phyloP scores from a whole-genome alignment of 345 rosid genomes.

The Zanthoxylum bungeanum region DNA sequence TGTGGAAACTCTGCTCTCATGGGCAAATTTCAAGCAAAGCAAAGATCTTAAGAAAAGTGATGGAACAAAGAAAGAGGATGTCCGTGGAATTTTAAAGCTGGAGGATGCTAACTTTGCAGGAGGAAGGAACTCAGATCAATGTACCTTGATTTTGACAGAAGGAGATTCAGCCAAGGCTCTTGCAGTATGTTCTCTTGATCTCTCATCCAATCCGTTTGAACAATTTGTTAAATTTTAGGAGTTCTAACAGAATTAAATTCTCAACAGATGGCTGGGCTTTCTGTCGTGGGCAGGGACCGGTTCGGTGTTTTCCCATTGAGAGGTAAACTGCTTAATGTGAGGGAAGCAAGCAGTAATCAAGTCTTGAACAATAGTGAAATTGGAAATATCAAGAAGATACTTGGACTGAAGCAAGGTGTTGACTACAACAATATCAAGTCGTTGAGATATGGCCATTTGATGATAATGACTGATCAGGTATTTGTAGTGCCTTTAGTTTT shows the following conservation, averaged over 20 bases:
- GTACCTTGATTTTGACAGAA: constrained; percentile 94
- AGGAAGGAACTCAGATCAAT: constrained; percentile 63
- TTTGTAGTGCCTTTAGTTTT: constrained; percentile 6
- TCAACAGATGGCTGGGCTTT: constrained; percentile 73
- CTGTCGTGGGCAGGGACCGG: constrained; percentile 55
- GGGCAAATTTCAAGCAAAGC: constrained; percentile 86
- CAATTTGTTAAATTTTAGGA: not conserved
- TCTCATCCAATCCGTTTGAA: not conserved
- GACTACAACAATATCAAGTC: constrained; percentile 67
- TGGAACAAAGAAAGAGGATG: constrained; percentile 65
- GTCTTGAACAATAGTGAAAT: constrained; percentile 85
- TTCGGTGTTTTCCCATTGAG: constrained; percentile 94
- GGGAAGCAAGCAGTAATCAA: constrained; percentile 88
- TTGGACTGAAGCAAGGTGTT: constrained; percentile 84
- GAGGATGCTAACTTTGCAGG: constrained; percentile 97
- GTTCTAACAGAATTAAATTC: constrained; percentile 1
- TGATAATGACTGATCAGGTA: constrained; percentile 99
- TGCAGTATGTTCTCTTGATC: constrained; percentile 56
- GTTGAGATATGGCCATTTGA: constrained; percentile 95
- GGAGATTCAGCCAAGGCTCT: constrained; percentile 98
- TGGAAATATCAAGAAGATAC: constrained; percentile 81
- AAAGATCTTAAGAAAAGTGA: constrained; percentile 93
- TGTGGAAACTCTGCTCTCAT: constrained; percentile 70
- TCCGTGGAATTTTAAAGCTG: constrained; percentile 64
- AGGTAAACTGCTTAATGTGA: constrained; percentile 89